Conservation (phyloP, 805 yeast genomes). For the Candida insectorum region DNA sequence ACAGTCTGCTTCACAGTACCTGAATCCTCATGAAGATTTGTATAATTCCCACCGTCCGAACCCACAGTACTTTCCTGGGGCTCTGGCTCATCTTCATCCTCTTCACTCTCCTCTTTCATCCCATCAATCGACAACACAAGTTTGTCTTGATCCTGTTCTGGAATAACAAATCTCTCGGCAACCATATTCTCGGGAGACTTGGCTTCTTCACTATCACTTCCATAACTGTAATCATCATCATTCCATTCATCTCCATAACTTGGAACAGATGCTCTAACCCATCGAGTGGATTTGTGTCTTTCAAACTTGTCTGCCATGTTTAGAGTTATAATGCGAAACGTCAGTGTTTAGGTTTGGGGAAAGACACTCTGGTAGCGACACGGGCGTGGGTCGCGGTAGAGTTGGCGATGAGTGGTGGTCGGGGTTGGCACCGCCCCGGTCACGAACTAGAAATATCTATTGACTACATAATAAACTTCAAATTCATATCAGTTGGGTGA, state of each 20-base stretch:
- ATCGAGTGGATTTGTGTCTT: conserved; percentile 41
- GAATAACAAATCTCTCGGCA: conserved; percentile 14
- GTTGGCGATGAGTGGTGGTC: too few species aligned
- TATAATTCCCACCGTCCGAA: neutral
- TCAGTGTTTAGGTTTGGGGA: too few species aligned
- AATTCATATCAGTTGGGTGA: conserved; percentile 38
- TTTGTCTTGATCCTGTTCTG: conserved; percentile 9
- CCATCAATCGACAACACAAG: conserved; percentile 37
- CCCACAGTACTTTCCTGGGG: neutral
- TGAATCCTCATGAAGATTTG: conserved; percentile 6
- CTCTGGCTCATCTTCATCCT: conserved; percentile 9
- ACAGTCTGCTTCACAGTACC: conserved; percentile 5
- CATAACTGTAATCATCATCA: conserved; percentile 28
- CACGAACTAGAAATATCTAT: too few species aligned
- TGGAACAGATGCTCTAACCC: conserved; percentile 44
- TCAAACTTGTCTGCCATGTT: conserved; percentile 34
- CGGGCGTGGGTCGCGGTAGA: too few species aligned
- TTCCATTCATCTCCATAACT: conserved; percentile 42
- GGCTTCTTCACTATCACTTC: conserved; percentile 15
- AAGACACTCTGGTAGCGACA: too few species aligned
- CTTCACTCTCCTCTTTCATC: conserved; percentile 14
- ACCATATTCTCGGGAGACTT: conserved; percentile 1
- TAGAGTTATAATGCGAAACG: conserved; percentile 1
- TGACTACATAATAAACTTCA: conserved; percentile 26
- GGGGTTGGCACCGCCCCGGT: too few species aligned